Percentiles rank a stretch among this genome's conserved stretches.
Evolutionary conservation across 805 yeast species (phyloP).

Genomic region (Metschnikowia cerradonensis): DNA sequence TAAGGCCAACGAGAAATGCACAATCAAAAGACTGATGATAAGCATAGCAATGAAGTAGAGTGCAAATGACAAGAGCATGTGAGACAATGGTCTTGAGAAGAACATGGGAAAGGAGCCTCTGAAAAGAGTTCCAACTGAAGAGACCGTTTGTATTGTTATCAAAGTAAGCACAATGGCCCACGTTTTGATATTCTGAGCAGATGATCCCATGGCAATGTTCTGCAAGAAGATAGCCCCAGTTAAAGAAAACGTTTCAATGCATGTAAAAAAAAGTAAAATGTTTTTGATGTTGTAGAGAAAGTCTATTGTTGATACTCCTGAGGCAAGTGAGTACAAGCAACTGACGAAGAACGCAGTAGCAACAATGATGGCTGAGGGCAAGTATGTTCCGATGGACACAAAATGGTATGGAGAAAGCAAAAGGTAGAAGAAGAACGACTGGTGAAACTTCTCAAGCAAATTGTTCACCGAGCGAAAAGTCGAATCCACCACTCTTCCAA

Average conservation of each 20-base stretch:
- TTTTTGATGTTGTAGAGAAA: slow-evolving; percentile 22
- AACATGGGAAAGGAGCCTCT: slow-evolving; percentile 4
- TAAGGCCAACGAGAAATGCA: slow-evolving; percentile 81
- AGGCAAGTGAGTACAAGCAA: slow-evolving; percentile 54
- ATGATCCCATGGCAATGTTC: slow-evolving; percentile 12
- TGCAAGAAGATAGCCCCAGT: slow-evolving; percentile 27
- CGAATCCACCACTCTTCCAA: slow-evolving; percentile 88
- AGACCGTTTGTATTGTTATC: slow-evolving; percentile 5
- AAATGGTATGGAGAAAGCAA: slow-evolving; percentile 72
- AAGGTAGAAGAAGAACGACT: slow-evolving; percentile 89
- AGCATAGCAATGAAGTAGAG: slow-evolving; percentile 57
- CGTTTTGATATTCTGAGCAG: not conserved
- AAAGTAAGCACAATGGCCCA: not conserved
- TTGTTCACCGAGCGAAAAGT: slow-evolving; percentile 86
- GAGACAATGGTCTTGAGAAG: slow-evolving; percentile 22
- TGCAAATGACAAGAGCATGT: slow-evolving; percentile 43
- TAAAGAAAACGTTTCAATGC: slow-evolving; percentile 24
- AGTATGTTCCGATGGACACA: slow-evolving; percentile 89
- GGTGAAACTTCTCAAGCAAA: slow-evolving; percentile 92
- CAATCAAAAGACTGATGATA: slow-evolving; percentile 67
- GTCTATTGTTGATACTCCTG: slow-evolving; percentile 28
- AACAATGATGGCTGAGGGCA: slow-evolving; percentile 77
- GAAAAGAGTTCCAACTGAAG: not conserved
- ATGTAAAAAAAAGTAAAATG: slow-evolving; percentile 26
- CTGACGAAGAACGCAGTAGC: slow-evolving; percentile 68